Evolutionary conservation across 176 grass and related monocot genomes (phyloP).

Genomic region (Juncus effusus): DNA sequence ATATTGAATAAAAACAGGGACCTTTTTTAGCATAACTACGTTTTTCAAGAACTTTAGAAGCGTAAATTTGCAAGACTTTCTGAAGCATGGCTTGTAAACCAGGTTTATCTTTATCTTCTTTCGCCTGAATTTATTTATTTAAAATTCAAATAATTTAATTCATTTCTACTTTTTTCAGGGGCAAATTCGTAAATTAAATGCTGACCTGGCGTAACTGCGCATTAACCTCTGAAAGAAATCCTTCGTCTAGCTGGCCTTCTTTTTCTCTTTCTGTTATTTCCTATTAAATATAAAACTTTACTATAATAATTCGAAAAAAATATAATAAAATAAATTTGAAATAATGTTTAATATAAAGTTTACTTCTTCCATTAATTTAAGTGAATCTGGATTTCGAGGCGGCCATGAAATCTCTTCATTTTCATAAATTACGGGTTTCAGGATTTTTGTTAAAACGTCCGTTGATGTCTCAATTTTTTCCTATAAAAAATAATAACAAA

Average conservation of each 20-base stretch:
- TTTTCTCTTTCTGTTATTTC: constrained; percentile 69
- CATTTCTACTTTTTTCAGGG: not conserved
- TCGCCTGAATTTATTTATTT: constrained; percentile 43
- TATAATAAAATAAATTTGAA: not conserved
- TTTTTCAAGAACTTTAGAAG: constrained; percentile 69
- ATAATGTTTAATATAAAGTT: constrained; percentile 10
- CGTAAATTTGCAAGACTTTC: constrained; percentile 87
- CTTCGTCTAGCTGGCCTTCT: constrained; percentile 80
- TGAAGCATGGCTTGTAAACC: constrained; percentile 83
- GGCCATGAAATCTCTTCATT: constrained; percentile 73
- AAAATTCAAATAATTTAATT: not conserved
- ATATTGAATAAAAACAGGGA: constrained; percentile 18
- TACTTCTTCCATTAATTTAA: constrained; percentile 78
- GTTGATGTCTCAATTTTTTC: constrained; percentile 86
- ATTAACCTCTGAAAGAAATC: constrained; percentile 93
- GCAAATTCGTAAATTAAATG: constrained; percentile 14
- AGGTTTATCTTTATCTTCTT: constrained; percentile 86
- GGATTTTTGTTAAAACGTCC: constrained; percentile 78
- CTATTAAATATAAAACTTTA: constrained; percentile 28
- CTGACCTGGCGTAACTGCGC: constrained; percentile 84
- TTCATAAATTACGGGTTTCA: constrained; percentile 63
- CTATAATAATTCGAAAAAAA: not conserved
- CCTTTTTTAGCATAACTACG: constrained; percentile 90
- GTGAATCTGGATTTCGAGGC: constrained; percentile 54
- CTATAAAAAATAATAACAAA: constrained; percentile 34